Evolutionary conservation across 129 eudicot genomes (phyloP).

Genomic region (Helianthus tuberosus): DNA sequence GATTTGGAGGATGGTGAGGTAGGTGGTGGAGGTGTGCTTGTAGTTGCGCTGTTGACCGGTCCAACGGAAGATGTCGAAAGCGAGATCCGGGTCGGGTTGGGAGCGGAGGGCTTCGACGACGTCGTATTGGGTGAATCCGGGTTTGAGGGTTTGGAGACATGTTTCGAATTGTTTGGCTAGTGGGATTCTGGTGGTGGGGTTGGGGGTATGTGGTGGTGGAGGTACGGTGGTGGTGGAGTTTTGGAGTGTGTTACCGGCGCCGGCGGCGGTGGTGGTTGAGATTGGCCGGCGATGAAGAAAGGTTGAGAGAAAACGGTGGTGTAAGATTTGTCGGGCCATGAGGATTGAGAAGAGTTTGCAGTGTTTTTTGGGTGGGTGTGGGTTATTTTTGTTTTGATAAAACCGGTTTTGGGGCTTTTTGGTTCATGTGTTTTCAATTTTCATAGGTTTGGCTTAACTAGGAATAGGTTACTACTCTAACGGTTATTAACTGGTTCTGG

Average conservation of each 20-base stretch:
- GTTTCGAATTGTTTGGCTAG: constrained; percentile 68
- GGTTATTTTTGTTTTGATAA: no score
- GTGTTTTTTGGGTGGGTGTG: neutral
- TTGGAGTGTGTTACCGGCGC: neutral
- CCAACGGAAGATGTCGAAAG: constrained; percentile 91
- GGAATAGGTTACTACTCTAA: no score
- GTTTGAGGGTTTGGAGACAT: constrained; percentile 66
- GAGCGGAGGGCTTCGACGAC: constrained; percentile 61
- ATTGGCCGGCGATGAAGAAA: constrained; percentile 24
- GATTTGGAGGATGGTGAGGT: constrained; percentile 72
- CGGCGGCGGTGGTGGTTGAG: constrained; percentile 30
- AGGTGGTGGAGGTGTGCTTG: constrained; percentile 70
- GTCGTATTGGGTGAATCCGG: constrained; percentile 68
- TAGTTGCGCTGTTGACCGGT: constrained; percentile 77
- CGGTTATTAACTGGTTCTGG: no score
- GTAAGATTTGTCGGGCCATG: constrained; percentile 23
- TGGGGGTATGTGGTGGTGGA: constrained; percentile 16
- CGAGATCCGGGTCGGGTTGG: constrained; percentile 83
- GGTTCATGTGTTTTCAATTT: no score
- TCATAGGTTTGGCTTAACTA: no score
- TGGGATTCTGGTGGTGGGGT: constrained; percentile 51
- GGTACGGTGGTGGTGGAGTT: constrained; percentile 1
- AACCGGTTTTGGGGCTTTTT: no score
- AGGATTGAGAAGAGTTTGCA: neutral
- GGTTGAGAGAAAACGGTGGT: constrained; percentile 24